These are phyloP conservation scores for Lodderomyces margitis DNA, from an alignment of 1,139 yeast genomes.

Conservation along the genomic window DNA sequence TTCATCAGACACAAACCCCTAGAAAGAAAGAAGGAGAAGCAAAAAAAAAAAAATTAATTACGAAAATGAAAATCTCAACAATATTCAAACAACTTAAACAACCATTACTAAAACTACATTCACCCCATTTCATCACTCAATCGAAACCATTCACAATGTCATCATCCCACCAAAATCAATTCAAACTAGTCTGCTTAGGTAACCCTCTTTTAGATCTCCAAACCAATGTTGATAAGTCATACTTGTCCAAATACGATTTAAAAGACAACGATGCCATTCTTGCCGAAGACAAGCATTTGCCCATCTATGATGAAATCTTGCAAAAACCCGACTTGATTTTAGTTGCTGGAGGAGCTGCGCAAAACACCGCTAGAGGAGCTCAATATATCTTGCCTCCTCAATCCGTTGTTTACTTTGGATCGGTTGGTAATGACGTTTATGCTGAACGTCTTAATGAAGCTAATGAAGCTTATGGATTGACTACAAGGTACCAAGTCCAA, in stretches of 20 bases:
- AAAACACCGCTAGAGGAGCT: constrained; percentile 98
- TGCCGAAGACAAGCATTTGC: constrained; percentile 84
- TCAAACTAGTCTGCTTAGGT: constrained; percentile 48
- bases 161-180: constrained; percentile 15
- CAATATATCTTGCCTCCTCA: constrained; percentile 81
- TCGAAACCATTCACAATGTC: neutral
- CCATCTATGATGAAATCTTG: constrained; percentile 78
- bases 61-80: neutral
- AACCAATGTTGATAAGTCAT: constrained; percentile 68
- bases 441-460: constrained; percentile 80
- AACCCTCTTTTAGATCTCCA: constrained; percentile 85
- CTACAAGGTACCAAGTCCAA: constrained; percentile 81
- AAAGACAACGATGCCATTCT: constrained; percentile 94
- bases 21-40: neutral
- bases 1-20: neutral
- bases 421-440: constrained; percentile 91
- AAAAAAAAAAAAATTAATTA: neutral
- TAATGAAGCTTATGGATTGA: constrained; percentile 83
- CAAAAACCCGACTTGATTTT: constrained; percentile 59
- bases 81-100: neutral
- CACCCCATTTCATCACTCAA: neutral
- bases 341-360: constrained; percentile 99
- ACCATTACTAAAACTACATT: neutral
- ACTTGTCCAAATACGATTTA: constrained; percentile 74
- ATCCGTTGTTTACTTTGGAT: constrained; percentile 91